Evolutionary conservation across 495 filamentous ascomycete species (phyloP), one percentile per base, ranked within the genome.

Genomic region (Xylaria bambusicola): DNA sequence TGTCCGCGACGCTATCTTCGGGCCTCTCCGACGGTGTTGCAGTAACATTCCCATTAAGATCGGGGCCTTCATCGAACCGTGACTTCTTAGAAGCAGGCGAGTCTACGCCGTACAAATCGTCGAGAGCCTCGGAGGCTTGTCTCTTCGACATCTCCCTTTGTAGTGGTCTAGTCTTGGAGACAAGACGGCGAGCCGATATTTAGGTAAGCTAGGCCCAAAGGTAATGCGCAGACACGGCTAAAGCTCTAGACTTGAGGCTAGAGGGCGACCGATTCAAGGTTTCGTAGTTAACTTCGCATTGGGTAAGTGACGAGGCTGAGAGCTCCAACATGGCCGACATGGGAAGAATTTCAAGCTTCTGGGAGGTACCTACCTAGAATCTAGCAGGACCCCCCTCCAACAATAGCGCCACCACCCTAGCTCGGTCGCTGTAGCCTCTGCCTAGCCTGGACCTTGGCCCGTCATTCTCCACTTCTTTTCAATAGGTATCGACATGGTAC

Each of bases 21-120:
- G 62, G 67, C 49, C 68, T 71, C 45, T 73, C 72, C 21, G 59
- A 60, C 62, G 65, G 70, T 54, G 61, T 61, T 59, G 57, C 74
- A 63, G 58, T 41, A 62, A 26, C 56, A 38, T 65, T 68, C 18
- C 66, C 73, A 52, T 70, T 66, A 17, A 67, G 54, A 46, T 77
- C 71, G 35, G 70, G 72, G 51, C 77, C 78, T 41, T 87, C 84
- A 46, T 86, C 85, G 56, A 88, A 74, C 36, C 90, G 85, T 24
- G 84, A 83, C 66, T 86, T 88, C 75, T 97, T 97, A 20, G 88
- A 87, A 27, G 81, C 84, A 0, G 91, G 91, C 10, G 91, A 93
- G 26, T 79, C 82, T 21, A 73, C 69, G 18, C 73, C 76, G 6
- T 74, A 68, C 20, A 84, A 66, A 44, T 86, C 83, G 63, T 94